Conservation (phyloP, 768 basidiomycete species). For the Amylocystis lapponica region DNA sequence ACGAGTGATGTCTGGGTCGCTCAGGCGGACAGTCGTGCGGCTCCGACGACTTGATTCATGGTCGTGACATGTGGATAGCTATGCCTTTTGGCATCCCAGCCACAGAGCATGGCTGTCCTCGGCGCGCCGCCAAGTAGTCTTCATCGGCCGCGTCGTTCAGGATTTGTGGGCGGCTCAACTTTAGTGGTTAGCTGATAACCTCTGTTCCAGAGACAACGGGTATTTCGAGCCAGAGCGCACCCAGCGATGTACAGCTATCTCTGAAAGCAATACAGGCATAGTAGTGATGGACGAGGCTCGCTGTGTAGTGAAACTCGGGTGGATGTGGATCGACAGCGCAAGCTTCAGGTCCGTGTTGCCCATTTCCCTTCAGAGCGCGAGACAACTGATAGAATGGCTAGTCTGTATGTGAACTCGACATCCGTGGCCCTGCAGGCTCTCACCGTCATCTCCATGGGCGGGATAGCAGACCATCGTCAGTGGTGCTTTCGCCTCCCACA, state of each 20-base stretch:
- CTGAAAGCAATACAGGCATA: no score
- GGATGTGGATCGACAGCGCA: conserved; percentile 86
- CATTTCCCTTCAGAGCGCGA: background rate
- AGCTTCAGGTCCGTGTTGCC: conserved; percentile 69
- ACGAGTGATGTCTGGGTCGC: no score
- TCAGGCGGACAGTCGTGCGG: no score
- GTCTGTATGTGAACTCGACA: conserved; percentile 82
- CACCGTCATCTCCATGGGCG: conserved; percentile 93
- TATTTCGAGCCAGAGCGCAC: conserved; percentile 65
- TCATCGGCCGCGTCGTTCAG: no score
- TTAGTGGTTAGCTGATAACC: background rate
- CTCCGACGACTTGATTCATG: no score
- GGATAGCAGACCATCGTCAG: conserved; percentile 86
- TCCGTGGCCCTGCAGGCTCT: conserved; percentile 88
- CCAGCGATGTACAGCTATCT: conserved; percentile 50
- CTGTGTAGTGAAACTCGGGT: conserved; percentile 79
- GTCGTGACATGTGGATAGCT: no score
- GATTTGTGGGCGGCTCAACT: background rate
- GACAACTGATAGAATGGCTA: conserved; percentile 21
- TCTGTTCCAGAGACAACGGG: conserved; percentile 78
- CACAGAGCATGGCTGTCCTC: no score
- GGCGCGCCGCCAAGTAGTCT: no score
- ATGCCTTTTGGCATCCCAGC: no score
- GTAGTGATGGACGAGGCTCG: conserved; percentile 40
- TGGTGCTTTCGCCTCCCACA: conserved; percentile 7